These are phyloP conservation scores for Penicillium janthinellum DNA, from an alignment of 2,329 filamentous ascomycete genomes.

Conservation along the genomic window DNA sequence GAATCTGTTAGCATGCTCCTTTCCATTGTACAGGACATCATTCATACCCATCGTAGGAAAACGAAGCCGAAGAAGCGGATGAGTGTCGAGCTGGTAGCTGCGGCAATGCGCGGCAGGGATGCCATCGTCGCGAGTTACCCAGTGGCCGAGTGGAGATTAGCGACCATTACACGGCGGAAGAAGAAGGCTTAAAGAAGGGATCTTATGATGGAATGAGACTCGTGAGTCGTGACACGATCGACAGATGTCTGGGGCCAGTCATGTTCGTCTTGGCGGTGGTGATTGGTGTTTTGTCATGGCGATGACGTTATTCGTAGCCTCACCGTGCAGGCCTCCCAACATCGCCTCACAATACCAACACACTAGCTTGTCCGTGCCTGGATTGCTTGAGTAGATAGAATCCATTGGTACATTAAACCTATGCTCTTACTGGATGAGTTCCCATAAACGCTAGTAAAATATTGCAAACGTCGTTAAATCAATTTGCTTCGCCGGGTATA, in stretches of 20 bases:
- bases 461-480: neutral
- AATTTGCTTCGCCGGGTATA: neutral
- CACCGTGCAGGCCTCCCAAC: neutral
- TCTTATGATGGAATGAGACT: neutral
- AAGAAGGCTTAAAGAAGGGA: neutral
- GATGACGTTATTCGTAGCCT: conserved; percentile 19
- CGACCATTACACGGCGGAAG: neutral
- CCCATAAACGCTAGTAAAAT: neutral
- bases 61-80: conserved; percentile 41
- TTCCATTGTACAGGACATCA: neutral
- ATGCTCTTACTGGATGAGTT: too few species aligned
- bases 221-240: neutral
- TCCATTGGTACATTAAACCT: too few species aligned
- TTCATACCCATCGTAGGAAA: conserved; percentile 49
- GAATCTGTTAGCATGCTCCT: neutral
- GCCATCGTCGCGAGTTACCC: conserved; percentile 29
- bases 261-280: conserved; percentile 10
- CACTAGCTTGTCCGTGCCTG: too few species aligned
- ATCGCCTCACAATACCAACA: neutral
- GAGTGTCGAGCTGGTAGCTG: conserved; percentile 40
- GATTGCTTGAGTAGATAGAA: too few species aligned
- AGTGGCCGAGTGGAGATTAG: conserved; percentile 3
- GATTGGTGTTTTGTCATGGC: conserved; percentile 13
- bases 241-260: conserved; percentile 6
- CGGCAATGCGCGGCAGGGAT: conserved; percentile 33